Evolutionary conservation across 176 grass and related monocot genomes (phyloP), one percentile per base, ranked within the genome.

Genomic region (Triticum dicoccoides): DNA sequence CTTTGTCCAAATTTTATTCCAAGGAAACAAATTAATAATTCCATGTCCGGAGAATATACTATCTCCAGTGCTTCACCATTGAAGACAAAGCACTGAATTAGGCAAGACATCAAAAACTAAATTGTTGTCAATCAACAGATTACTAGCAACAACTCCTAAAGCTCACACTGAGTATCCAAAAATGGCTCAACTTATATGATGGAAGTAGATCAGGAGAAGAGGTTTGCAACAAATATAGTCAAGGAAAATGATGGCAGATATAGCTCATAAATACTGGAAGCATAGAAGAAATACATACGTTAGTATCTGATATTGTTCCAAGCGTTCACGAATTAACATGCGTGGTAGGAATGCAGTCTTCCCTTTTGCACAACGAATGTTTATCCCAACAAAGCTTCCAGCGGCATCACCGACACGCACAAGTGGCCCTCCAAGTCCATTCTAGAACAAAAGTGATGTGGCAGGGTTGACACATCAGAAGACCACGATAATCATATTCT

Each of bases 161-260:
- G 4, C 70, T 45, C 4, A 32, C 12, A 29, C 4, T 15, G 27
- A 15, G 64, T 66, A 66, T 15, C 9, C 25, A 32, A 6, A 66
- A 32, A 66, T 27, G 27, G 24, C 24, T 73, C 23, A 25, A 20
- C 34, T 63, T 72, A 86, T 38, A 44, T 25, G 4, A 13, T 8
- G 73, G 4, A n/a, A 70, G 76, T 62, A 18, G 10, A 61, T 23
- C 30, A 77, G 17, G 47, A 86, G 20, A 67, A 6, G 15, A 67
- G 29, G 65, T 86, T 86, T 62, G 35, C 35, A 72, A 87, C 38
- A 81, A 80, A 80, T 52, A 80, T 81, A 9, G 33, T 65, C 37
- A 73, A 27, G 56, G 18, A 61, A 80, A 69, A 27, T 80, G 11
- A 51, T 15, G 44, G 17, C 62, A 49, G 18, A 70, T 47, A 63